Conservation (phyloP, 129 eudicot genomes). For the Escallonia rubra region DNA sequence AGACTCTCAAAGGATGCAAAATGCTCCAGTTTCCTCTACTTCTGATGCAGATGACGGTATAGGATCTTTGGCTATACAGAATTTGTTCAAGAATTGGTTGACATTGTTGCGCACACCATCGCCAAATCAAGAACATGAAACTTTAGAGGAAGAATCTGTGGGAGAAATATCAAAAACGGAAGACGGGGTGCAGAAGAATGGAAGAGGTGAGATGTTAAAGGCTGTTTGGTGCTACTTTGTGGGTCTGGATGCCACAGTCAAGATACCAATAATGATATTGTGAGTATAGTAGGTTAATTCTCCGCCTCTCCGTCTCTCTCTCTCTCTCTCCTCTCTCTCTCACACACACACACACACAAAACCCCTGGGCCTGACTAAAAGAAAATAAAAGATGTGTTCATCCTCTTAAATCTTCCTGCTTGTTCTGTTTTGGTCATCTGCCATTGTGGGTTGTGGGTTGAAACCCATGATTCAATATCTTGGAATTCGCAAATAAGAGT, state of each 20-base stretch:
- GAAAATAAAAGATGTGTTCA: too few species aligned
- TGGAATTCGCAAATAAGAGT: background rate
- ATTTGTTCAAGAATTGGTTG: constrained; percentile 72
- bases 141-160: constrained; percentile 24
- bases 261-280: constrained; percentile 73
- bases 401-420: background rate
- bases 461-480: too few species aligned
- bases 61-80: constrained; percentile 60
- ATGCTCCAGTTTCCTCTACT: background rate
- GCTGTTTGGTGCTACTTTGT: constrained; percentile 41
- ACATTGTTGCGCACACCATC: constrained; percentile 57
- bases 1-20: constrained; percentile 37
- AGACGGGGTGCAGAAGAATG: constrained; percentile 25
- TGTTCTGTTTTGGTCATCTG: background rate
- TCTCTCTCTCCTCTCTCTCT: background rate
- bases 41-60: constrained; percentile 39
- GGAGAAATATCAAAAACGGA: constrained; percentile 33
- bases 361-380: too few species aligned
- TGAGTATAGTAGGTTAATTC: constrained; percentile 32
- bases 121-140: constrained; percentile 37
- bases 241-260: constrained; percentile 73
- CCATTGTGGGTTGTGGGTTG: background rate
- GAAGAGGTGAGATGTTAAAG: constrained; percentile 45
- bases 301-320: constrained; percentile 6
- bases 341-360: too few species aligned